Evolutionary conservation across 2,329 filamentous ascomycete species (phyloP).

Genomic region (Aurifilum marmelostoma): DNA sequence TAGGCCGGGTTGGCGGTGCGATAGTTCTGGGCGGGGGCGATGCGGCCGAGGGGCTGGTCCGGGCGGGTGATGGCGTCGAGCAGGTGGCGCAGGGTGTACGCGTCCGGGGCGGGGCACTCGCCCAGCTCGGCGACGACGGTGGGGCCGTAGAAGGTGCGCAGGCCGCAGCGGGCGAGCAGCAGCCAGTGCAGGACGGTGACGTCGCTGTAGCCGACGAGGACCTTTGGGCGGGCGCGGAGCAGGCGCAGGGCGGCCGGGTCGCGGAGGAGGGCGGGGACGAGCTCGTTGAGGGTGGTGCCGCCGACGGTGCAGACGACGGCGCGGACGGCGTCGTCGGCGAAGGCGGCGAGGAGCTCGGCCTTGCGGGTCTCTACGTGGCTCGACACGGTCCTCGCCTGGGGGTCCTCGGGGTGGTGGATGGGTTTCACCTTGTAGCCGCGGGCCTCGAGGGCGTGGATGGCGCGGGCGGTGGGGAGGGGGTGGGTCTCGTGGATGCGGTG

Average conservation of each 20-base stretch:
- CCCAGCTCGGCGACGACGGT: conserved; percentile 45
- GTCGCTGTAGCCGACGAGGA: conserved; percentile 48
- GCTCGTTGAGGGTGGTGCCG: conserved; percentile 44
- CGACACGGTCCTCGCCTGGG: conserved; percentile 34
- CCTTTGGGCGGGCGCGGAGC: conserved; percentile 44
- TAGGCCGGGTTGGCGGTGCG: conserved; percentile 32
- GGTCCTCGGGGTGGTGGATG: conserved; percentile 38
- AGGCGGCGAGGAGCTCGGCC: conserved; percentile 43
- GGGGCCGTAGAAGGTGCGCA: conserved; percentile 50
- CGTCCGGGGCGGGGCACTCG: conserved; percentile 30
- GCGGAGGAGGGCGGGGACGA: conserved; percentile 42
- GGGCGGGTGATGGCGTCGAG: conserved; percentile 37
- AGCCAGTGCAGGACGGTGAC: conserved; percentile 49
- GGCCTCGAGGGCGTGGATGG: conserved; percentile 35
- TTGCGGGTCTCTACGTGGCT: conserved; percentile 42
- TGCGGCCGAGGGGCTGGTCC: conserved; percentile 35
- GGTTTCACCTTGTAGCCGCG: conserved; percentile 42
- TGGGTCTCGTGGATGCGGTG: conserved; percentile 40
- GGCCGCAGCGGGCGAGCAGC: conserved; percentile 41
- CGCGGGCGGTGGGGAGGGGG: conserved; percentile 38
- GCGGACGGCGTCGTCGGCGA: conserved; percentile 41
- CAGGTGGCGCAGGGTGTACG: conserved; percentile 32
- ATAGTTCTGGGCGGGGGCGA: conserved; percentile 39
- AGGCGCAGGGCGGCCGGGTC: conserved; percentile 41
- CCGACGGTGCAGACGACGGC: conserved; percentile 47